phyloP scores from a whole-genome alignment of 148 eudicot species.

The Cornus suecica region DNA sequence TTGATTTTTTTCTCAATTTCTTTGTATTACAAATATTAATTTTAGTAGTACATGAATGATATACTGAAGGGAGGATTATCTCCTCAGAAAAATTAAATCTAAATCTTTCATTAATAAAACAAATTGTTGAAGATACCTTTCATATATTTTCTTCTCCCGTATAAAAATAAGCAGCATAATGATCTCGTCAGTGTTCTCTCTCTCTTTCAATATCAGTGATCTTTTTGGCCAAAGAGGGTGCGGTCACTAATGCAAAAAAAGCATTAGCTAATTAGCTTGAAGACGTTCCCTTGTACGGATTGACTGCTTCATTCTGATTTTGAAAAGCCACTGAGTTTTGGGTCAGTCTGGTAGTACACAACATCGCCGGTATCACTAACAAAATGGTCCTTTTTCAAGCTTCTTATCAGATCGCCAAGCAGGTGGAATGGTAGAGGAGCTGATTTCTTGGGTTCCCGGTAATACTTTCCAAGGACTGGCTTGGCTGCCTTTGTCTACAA shows the following conservation, averaged over 20 bases:
- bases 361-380: slow-evolving; percentile 38
- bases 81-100: not conserved
- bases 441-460: slow-evolving; percentile 38
- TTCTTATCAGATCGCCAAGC: slow-evolving; percentile 17
- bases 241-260: not conserved
- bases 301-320: not conserved
- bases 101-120: not conserved
- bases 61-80: not conserved
- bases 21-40: not conserved
- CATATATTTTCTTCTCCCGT: not conserved
- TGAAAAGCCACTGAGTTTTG: slow-evolving; percentile 9
- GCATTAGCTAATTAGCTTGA: slow-evolving; percentile 3
- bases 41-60: not conserved
- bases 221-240: not conserved
- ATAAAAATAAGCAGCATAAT: slow-evolving; percentile 9
- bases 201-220: not conserved
- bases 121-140: not conserved
- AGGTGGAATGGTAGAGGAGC: slow-evolving; percentile 34
- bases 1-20: not conserved
- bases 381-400: slow-evolving; percentile 35
- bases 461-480: slow-evolving; percentile 35
- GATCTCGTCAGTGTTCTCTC: not conserved
- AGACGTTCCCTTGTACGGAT: not conserved
- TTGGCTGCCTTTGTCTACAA: slow-evolving; percentile 33
- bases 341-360: slow-evolving; percentile 42